These are phyloP conservation scores for Apiotrichum domesticum DNA, from an alignment of 1,284 basidiomycete species.

Conservation along the genomic window DNA sequence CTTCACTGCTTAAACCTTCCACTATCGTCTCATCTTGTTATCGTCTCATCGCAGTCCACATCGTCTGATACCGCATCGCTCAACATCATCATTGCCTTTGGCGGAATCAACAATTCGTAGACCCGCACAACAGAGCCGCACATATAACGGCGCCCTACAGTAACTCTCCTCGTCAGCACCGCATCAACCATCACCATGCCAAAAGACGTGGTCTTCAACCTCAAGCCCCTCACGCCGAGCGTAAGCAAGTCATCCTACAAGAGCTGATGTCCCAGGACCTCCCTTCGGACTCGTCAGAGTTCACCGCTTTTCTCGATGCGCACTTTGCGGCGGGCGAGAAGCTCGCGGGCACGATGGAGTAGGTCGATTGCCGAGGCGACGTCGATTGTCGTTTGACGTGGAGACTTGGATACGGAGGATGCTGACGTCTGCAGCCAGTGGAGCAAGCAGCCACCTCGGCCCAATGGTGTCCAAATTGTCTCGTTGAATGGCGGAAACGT, in stretches of 20 bases:
- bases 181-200: background rate
- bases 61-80: too few relatives aligned
- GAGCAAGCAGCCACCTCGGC: slow-evolving; percentile 22
- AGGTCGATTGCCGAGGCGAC: slow-evolving; percentile 6
- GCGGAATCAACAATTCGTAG: too few relatives aligned
- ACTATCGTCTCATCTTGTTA: too few relatives aligned
- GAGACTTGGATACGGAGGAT: background rate
- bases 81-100: too few relatives aligned
- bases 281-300: slow-evolving; percentile 22
- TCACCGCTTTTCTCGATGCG: slow-evolving; percentile 28
- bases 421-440: slow-evolving; percentile 24
- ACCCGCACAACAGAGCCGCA: too few relatives aligned
- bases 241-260: background rate
- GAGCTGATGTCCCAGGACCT: slow-evolving; percentile 20
- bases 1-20: too few relatives aligned
- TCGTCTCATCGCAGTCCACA: too few relatives aligned
- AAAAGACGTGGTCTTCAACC: slow-evolving; percentile 10
- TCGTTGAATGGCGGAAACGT: slow-evolving; percentile 18
- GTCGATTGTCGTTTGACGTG: too few relatives aligned
- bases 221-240: slow-evolving; percentile 13
- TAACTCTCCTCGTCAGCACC: background rate
- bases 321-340: slow-evolving; percentile 26
- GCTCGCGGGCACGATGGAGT: slow-evolving; percentile 30
- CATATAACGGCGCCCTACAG: too few relatives aligned
- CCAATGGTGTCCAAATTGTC: slow-evolving; percentile 26